Conservation (phyloP, 116 monocot genomes). For the Posidonia oceanica region DNA sequence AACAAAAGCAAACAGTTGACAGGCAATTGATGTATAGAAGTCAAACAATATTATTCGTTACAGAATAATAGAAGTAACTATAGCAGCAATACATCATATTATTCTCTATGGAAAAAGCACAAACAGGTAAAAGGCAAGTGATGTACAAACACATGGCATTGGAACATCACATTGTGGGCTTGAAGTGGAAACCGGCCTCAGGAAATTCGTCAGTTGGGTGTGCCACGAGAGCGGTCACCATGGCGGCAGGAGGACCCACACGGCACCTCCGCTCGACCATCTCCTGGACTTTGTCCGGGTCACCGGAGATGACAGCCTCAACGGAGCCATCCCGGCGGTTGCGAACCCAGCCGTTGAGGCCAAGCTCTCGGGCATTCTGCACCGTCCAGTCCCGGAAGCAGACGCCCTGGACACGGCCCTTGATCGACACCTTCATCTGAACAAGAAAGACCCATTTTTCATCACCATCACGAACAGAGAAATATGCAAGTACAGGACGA, state of each 20-base stretch:
- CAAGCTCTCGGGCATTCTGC: constrained; percentile 53
- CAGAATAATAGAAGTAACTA: neutral
- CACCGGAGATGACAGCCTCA: constrained; percentile 83
- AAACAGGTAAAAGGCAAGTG: neutral
- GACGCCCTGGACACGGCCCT: constrained; percentile 81
- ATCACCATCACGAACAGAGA: too few species aligned
- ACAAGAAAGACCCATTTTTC: neutral
- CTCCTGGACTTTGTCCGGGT: constrained; percentile 41
- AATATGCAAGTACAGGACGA: too few species aligned
- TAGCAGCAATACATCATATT: neutral
- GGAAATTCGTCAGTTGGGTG: constrained; percentile 19
- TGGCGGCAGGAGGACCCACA: constrained; percentile 46
- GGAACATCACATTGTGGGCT: constrained; percentile 32
- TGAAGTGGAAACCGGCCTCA: constrained; percentile 40
- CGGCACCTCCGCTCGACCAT: constrained; percentile 68
- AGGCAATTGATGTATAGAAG: too few species aligned
- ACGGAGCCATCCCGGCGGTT: constrained; percentile 78
- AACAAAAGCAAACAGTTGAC: too few species aligned
- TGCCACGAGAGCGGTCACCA: constrained; percentile 38
- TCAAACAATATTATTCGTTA: too few species aligned
- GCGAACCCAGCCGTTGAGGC: constrained; percentile 74
- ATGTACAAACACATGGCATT: neutral
- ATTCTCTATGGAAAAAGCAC: neutral
- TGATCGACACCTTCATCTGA: constrained; percentile 62
- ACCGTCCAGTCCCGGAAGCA: constrained; percentile 81